phyloP scores from a whole-genome alignment of 1,139 yeast genomes.

The Blastobotrys raffinosifermentans region DNA sequence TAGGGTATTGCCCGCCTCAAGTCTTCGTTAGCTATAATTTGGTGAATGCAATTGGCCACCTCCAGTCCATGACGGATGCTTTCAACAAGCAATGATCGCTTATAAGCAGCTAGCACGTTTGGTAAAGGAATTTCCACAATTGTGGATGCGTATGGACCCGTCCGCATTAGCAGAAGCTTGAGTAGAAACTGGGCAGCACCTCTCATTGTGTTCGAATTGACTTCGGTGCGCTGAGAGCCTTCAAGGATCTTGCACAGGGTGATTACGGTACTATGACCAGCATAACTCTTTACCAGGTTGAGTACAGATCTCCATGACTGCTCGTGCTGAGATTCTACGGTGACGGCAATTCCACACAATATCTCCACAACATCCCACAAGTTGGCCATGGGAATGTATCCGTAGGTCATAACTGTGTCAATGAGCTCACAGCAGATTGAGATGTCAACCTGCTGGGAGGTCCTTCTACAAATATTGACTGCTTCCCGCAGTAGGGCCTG shows the following conservation, averaged over 20 bases:
- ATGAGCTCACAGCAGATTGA: constrained; percentile 42
- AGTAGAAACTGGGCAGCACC: constrained; percentile 43
- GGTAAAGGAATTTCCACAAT: constrained; percentile 23
- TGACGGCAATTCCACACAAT: constrained; percentile 44
- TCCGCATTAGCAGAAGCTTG: constrained; percentile 17
- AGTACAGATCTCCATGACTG: constrained; percentile 38
- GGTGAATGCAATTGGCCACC: constrained; percentile 23
- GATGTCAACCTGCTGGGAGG: constrained; percentile 40
- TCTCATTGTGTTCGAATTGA: constrained; percentile 35
- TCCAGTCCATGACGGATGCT: constrained; percentile 27
- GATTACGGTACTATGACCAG: constrained; percentile 34
- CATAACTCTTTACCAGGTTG: constrained; percentile 35
- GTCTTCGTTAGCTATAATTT: constrained; percentile 20
- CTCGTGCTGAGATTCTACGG: constrained; percentile 37
- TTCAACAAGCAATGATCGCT: constrained; percentile 22
- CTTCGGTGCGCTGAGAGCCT: constrained; percentile 22
- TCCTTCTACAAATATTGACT: constrained; percentile 40
- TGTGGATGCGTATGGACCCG: constrained; percentile 12
- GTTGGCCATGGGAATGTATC: constrained; percentile 42
- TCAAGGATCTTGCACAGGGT: constrained; percentile 38
- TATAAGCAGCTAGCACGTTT: constrained; percentile 24
- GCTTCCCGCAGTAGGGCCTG: constrained; percentile 35
- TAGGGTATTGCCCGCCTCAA: constrained; percentile 24
- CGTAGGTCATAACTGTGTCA: constrained; percentile 43
- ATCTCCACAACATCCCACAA: constrained; percentile 41